Evolutionary conservation across 1,284 basidiomycete species (phyloP), one percentile per base, ranked within the genome.

Genomic region (Austroboletus novae-zelandiae): DNA sequence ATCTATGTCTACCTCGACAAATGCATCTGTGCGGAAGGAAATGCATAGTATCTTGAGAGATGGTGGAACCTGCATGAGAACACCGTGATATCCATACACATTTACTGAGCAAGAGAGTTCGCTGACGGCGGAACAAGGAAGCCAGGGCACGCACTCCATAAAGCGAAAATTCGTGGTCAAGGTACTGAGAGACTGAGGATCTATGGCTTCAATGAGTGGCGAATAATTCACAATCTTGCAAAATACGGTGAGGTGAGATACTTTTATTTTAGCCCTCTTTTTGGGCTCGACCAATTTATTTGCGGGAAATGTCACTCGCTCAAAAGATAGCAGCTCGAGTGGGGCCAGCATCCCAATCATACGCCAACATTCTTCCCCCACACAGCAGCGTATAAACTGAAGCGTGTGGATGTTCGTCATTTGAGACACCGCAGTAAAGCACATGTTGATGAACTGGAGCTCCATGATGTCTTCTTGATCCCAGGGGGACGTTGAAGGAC

Each of bases 321-420:
- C 0, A 20, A 64, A 62, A 3, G 17, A 17, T 2, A 67, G 49
- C 8, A 42, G 23, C 29, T 64, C 41, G 23, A 64, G 61, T 1
- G 35, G 43, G 1, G 10, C n/a, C 3, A 64, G 35, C 1, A 17
- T 18, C 11, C 43, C 39, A 1, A 67, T 52, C 2, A 39, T 37
- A 2, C 23, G 2, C 59, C 62, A 65, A 34, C 56, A 48, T 6
- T 51, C 44, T 3, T 3, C 8, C 9, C 50, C 40, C 42, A 66
- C 52, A 14, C 27, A 17, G 17, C 47, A 51, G 1, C 10, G 0
- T 1, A 7, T 36, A 31, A 64, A 55, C 14, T 11, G 9, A 44
- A 67, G 53, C 9, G 44, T 30, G 4, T 25, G 52, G 18, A 64
- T 43, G 29, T 61, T 52, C 5, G 15, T 42, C 62, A 67, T 66